Base-by-base conservation (phyloP, 495 filamentous ascomycete species). In the Penicilliopsis zonata region DNA sequence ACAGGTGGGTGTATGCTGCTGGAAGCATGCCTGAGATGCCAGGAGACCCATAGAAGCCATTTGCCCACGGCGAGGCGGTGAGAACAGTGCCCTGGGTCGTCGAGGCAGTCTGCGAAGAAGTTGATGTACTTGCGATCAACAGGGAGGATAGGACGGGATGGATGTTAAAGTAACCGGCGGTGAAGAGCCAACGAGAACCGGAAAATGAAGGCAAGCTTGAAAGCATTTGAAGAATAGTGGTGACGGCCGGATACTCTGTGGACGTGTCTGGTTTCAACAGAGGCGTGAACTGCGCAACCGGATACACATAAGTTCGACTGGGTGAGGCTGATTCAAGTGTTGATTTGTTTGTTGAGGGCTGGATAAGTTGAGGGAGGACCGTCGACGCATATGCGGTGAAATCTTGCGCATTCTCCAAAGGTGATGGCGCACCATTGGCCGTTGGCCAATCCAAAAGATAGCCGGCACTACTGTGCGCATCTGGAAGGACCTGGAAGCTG, bases 101-200 rank as follows among this genome's bases (percentile, higher is more conserved):
- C 18, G 49, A 50, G 9, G 47, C 27, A 15, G 46, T 40, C 14
- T 47, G 34, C 12, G 53, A 42, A 19, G 55, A 43, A 3, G 45
- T 33, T 13, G 60, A 60, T 8, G 59, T 63, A 35, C 61, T 86
- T 12, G 69, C 59, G 12, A 99, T 72, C 1, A 96, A 61, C 3
- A 94, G 68, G 28, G 76, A 67, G 10, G 81, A 86, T 5, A 94
- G 70, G 2, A 74, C 68, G 2, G 87, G 76, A 23, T 84, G 82
- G 30, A 90, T 92, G 57, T 99, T 98, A 65, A 98, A 98, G 54
- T 98, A 98, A 17, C 90, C 90, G 2, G 90, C 88, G 13, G 90
- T 96, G 57, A 98, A 96, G 9, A 84, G 84, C 87, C 90, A 96
- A 21, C 69, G 74, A 3, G 80, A 80, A 20, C 70, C 65, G 21